Evolutionary conservation across 2,329 filamentous ascomycete genomes (phyloP).

Genomic region (Epichloe brachyelytri): DNA sequence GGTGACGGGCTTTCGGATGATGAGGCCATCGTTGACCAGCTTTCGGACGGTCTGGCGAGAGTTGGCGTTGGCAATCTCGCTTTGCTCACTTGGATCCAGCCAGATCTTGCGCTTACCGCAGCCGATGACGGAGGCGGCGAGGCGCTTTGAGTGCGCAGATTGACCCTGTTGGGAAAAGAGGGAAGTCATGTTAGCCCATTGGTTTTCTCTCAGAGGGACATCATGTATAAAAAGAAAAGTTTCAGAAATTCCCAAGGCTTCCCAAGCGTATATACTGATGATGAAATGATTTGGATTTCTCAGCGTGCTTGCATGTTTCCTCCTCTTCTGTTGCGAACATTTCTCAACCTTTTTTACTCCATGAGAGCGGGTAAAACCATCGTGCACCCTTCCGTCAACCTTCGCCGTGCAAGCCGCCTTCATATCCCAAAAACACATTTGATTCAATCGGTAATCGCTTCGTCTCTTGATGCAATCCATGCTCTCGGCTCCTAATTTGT

Average conservation of each 20-base stretch:
- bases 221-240: not conserved
- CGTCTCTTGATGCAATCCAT: not conserved
- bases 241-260: not conserved
- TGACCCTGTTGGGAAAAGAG: slow-evolving; percentile 59
- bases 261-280: not conserved
- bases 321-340: not conserved
- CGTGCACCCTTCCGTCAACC: not conserved
- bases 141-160: slow-evolving; percentile 99
- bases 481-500: not conserved
- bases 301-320: slow-evolving; percentile 1
- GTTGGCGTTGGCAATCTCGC: slow-evolving; percentile 99
- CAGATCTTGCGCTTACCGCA: slow-evolving; percentile 99
- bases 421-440: not conserved
- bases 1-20: slow-evolving; percentile 99
- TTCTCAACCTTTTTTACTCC: not conserved
- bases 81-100: slow-evolving; percentile 99
- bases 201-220: too few species aligned
- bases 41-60: slow-evolving; percentile 99
- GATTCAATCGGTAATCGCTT: slow-evolving; percentile 3
- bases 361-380: not conserved
- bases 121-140: slow-evolving; percentile 95
- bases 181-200: slow-evolving; percentile 15
- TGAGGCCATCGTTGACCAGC: slow-evolving; percentile 98
- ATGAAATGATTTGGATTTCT: not conserved
- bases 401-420: slow-evolving; percentile 1